phyloP scores from a whole-genome alignment of 2,329 filamentous ascomycete species.

The Nannizzia gypsea region DNA sequence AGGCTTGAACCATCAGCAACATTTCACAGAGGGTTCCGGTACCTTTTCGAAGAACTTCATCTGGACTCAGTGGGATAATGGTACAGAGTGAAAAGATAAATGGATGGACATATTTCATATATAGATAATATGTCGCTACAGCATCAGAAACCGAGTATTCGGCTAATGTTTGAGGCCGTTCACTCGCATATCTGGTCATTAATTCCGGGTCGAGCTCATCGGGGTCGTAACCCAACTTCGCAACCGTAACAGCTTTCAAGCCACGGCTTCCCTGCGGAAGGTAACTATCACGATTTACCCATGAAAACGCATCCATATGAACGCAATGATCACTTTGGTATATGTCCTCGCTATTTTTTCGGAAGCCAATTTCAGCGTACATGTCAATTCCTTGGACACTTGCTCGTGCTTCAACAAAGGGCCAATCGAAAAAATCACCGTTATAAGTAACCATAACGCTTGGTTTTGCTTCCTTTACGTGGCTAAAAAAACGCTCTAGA shows the following conservation, averaged over 20 bases:
- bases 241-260: constrained; percentile 92
- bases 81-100: constrained; percentile 99
- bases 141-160: constrained; percentile 99
- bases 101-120: constrained; percentile 99
- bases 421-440: constrained; percentile 99
- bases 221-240: constrained; percentile 94
- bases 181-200: constrained; percentile 81
- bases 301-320: constrained; percentile 98
- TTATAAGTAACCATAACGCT: constrained; percentile 99
- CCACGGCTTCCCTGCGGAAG: constrained; percentile 93
- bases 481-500: constrained; percentile 84
- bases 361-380: constrained; percentile 97
- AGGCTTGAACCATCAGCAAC: constrained; percentile 97
- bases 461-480: constrained; percentile 86
- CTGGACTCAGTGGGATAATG: constrained; percentile 82
- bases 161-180: constrained; percentile 83
- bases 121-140: constrained; percentile 95
- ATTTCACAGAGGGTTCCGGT: constrained; percentile 99
- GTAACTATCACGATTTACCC: constrained; percentile 98
- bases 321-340: constrained; percentile 94
- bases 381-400: constrained; percentile 95
- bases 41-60: constrained; percentile 87
- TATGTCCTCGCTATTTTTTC: constrained; percentile 88
- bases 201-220: constrained; percentile 95
- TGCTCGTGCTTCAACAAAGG: constrained; percentile 86